Conservation (phyloP, 176 grass and related monocot genomes). For the Oryza punctata region DNA sequence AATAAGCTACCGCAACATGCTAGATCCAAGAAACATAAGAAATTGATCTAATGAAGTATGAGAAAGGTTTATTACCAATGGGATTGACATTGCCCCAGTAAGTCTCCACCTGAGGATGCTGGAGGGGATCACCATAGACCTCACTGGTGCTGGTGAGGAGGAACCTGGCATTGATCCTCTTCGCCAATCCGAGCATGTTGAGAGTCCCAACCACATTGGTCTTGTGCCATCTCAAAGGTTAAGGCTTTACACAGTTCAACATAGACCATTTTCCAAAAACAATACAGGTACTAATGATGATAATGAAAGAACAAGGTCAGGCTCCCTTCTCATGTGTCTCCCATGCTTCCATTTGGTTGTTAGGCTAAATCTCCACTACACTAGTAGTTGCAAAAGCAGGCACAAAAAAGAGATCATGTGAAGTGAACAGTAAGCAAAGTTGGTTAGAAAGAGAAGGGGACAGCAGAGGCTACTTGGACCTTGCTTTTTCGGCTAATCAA, state of each 20-base stretch:
- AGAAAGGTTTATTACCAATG: conserved; percentile 59
- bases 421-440: conserved; percentile 50
- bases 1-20: conserved; percentile 3
- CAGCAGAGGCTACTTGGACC: conserved; percentile 23
- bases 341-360: conserved; percentile 15
- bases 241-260: conserved; percentile 45
- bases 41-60: background rate
- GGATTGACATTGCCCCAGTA: conserved; percentile 99
- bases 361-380: conserved; percentile 1
- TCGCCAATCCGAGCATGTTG: conserved; percentile 95
- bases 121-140: conserved; percentile 92
- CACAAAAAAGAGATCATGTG: conserved; percentile 18
- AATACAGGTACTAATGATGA: background rate
- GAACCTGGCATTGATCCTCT: conserved; percentile 82
- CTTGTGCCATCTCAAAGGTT: conserved; percentile 70
- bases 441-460: conserved; percentile 23
- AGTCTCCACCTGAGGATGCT: conserved; percentile 95
- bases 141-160: conserved; percentile 97
- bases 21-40: conserved; percentile 11
- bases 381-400: conserved; percentile 26
- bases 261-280: conserved; percentile 11
- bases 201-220: conserved; percentile 93
- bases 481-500: conserved; percentile 25
- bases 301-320: background rate
- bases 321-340: background rate